These are phyloP conservation scores for Ogataea methanolica DNA, from an alignment of 805 yeast genomes.

Conservation along the genomic window DNA sequence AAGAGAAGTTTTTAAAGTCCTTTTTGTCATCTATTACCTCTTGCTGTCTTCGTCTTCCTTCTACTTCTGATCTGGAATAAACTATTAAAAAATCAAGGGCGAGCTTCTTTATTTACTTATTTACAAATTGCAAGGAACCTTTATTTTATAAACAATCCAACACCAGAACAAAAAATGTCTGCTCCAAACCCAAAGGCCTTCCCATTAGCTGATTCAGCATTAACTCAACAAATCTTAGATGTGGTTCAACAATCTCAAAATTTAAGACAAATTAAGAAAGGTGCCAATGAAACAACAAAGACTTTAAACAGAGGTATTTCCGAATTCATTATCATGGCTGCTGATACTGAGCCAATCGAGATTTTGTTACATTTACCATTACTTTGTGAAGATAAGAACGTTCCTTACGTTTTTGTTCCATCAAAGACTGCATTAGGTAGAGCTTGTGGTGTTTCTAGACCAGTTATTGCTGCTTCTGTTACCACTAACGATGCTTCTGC, in stretches of 20 bases:
- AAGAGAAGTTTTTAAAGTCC: no score
- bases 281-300: slow-evolving; percentile 99
- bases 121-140: slow-evolving; percentile 49
- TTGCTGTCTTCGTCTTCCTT: background rate
- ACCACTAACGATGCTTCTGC: slow-evolving; percentile 98
- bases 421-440: slow-evolving; percentile 98
- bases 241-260: slow-evolving; percentile 97
- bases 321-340: slow-evolving; percentile 99
- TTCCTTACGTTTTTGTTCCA: slow-evolving; percentile 98
- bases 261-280: slow-evolving; percentile 97
- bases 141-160: slow-evolving; percentile 1
- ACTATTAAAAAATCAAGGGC: slow-evolving; percentile 26
- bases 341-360: slow-evolving; percentile 99
- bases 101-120: slow-evolving; percentile 26
- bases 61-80: background rate
- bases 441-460: slow-evolving; percentile 99
- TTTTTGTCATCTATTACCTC: background rate
- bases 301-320: slow-evolving; percentile 99
- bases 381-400: slow-evolving; percentile 98
- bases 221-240: slow-evolving; percentile 95
- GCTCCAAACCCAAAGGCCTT: slow-evolving; percentile 97
- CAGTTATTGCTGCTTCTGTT: slow-evolving; percentile 97
- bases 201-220: slow-evolving; percentile 95
- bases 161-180: slow-evolving; percentile 54
- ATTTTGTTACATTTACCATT: slow-evolving; percentile 95